A percentile compares a stretch with the other conserved stretches of the same genome.
Evolutionary conservation across 305 asterid genomes (phyloP).

Genomic region (Withania somnifera): DNA sequence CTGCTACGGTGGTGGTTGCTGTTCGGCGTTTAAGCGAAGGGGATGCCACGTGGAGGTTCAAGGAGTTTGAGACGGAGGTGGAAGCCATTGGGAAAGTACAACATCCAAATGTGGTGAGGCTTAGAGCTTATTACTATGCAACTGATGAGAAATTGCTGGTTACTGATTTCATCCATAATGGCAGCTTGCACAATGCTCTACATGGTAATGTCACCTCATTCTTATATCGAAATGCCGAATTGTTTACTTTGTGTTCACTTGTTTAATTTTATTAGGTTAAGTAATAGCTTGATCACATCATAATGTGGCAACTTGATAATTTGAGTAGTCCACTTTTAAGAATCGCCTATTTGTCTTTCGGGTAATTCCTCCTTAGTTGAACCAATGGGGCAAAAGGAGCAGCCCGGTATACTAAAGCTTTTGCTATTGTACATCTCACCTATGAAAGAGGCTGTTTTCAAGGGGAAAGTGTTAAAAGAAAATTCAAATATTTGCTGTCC

Average conservation of each 20-base stretch:
- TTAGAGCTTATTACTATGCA: constrained; percentile 84
- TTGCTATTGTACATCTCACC: too few species aligned
- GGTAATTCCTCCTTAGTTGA: too few species aligned
- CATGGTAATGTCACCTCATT: constrained; percentile 45
- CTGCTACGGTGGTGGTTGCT: constrained; percentile 35
- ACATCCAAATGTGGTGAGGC: constrained; percentile 70
- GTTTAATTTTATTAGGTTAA: too few species aligned
- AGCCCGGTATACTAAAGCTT: too few species aligned
- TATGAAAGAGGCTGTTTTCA: too few species aligned
- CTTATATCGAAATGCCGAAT: neutral
- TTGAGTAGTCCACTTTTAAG: too few species aligned
- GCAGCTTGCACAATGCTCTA: constrained; percentile 64
- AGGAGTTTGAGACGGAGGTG: constrained; percentile 81
- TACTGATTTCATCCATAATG: constrained; percentile 65
- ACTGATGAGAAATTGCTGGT: constrained; percentile 77
- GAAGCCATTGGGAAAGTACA: constrained; percentile 65
- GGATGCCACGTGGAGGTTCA: constrained; percentile 48
- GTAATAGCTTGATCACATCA: too few species aligned
- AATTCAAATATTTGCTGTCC: too few species aligned
- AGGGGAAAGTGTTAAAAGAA: too few species aligned
- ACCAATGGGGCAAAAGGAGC: too few species aligned
- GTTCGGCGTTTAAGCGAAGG: constrained; percentile 93
- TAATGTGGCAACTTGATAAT: too few species aligned
- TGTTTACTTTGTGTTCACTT: neutral
- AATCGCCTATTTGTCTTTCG: too few species aligned